phyloP scores from a whole-genome alignment of 2,329 filamentous ascomycete genomes.

The Dryadomyces quercivorus region DNA sequence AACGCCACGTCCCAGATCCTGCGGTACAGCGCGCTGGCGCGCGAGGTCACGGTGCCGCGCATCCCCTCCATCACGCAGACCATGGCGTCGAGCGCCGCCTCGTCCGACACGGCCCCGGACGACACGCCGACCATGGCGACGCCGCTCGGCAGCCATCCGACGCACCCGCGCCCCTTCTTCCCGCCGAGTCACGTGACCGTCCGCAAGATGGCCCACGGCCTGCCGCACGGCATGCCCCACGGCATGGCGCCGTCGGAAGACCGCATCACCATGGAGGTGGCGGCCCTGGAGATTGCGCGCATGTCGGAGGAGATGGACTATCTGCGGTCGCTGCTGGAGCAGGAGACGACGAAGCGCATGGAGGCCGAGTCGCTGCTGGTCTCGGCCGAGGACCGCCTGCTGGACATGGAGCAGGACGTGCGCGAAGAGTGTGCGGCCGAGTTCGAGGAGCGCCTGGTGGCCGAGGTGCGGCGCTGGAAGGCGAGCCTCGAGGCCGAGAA shows the following conservation, averaged over 20 bases:
- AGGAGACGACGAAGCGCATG: conserved; percentile 57
- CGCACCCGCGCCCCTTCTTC: conserved; percentile 26
- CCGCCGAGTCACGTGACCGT: conserved; percentile 16
- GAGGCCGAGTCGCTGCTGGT: conserved; percentile 63
- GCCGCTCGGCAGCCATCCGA: neutral
- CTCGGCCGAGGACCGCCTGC: conserved; percentile 52
- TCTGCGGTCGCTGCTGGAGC: conserved; percentile 54
- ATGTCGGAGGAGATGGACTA: conserved; percentile 67
- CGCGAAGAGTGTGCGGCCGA: conserved; percentile 82
- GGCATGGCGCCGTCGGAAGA: conserved; percentile 33
- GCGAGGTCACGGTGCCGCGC: conserved; percentile 84
- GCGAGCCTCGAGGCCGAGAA: conserved; percentile 64
- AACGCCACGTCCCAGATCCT: conserved; percentile 95
- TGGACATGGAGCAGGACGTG: conserved; percentile 67
- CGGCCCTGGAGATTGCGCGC: conserved; percentile 69
- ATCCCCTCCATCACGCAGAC: conserved; percentile 72
- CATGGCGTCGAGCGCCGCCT: conserved; percentile 32
- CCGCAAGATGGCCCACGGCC: conserved; percentile 21
- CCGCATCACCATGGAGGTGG: conserved; percentile 67
- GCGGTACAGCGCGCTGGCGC: conserved; percentile 82
- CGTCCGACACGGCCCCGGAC: conserved; percentile 1
- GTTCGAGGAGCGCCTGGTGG: conserved; percentile 65
- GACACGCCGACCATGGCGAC: conserved; percentile 10
- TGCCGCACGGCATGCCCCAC: conserved; percentile 26
- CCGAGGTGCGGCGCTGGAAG: conserved; percentile 74